Conservation (phyloP, 139 green algal species). For the Closterium sp. region DNA sequence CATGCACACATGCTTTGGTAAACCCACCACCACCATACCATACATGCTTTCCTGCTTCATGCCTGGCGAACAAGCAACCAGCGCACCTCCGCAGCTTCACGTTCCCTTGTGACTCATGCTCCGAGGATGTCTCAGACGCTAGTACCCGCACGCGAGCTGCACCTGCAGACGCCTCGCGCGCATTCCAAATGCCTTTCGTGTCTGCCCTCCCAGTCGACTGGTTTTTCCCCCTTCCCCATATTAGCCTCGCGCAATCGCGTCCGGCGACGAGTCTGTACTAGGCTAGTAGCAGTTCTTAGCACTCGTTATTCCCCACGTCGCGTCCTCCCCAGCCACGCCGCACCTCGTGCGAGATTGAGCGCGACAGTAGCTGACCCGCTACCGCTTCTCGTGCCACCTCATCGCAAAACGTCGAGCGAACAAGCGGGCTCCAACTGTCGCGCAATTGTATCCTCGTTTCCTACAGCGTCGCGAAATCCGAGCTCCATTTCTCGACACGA, state of each 20-base stretch:
- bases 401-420: background rate
- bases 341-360: background rate
- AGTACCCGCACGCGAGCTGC: background rate
- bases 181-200: background rate
- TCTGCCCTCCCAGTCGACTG: background rate
- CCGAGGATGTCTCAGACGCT: background rate
- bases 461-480: background rate
- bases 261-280: background rate
- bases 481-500: background rate
- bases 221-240: no score
- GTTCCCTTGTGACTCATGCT: background rate
- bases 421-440: background rate
- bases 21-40: no score
- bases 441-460: background rate
- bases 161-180: background rate
- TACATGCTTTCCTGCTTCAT: background rate
- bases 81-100: background rate
- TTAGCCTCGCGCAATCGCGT: background rate
- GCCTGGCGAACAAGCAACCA: background rate
- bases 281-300: background rate
- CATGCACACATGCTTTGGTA: no score
- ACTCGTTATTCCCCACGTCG: background rate
- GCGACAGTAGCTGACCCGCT: background rate
- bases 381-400: background rate
- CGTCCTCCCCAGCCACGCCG: background rate